Percentiles rank a stretch among this genome's conserved stretches.
Conservation (phyloP, 139 green algal genomes). For the Eudorina sp. region DNA sequence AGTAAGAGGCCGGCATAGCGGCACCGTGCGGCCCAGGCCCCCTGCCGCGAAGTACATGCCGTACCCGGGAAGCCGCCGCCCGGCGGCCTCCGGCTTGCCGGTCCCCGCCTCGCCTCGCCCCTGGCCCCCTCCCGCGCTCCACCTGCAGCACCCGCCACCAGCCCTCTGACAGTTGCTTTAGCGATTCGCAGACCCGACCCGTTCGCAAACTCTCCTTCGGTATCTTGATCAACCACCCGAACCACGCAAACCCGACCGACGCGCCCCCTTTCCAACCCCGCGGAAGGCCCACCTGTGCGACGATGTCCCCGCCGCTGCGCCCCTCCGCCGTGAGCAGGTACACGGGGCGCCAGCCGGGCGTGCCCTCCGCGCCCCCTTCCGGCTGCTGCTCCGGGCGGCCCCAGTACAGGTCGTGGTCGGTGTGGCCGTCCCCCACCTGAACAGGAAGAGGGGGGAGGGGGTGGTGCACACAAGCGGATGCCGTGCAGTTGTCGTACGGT, state of each 20-base stretch:
- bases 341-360: constrained; percentile 10
- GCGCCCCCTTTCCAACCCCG: background rate
- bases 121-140: background rate
- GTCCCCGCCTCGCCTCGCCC: too few species aligned
- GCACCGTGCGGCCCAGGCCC: too few species aligned
- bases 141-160: background rate
- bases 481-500: background rate
- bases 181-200: too few species aligned
- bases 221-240: background rate
- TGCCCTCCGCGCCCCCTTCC: background rate
- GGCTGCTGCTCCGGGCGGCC: constrained; percentile 42
- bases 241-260: background rate
- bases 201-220: too few species aligned
- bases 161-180: too few species aligned
- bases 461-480: too few species aligned
- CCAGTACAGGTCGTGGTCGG: constrained; percentile 32
- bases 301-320: constrained; percentile 24
- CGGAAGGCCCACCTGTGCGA: background rate
- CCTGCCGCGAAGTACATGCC: too few species aligned
- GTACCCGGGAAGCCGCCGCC: too few species aligned
- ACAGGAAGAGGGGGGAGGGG: too few species aligned
- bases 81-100: too few species aligned
- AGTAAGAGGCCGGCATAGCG: too few species aligned
- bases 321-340: background rate
- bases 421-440: constrained; percentile 31